phyloP scores from a whole-genome alignment of 1,139 yeast genomes.

The Entelexis sorbosivorans region DNA sequence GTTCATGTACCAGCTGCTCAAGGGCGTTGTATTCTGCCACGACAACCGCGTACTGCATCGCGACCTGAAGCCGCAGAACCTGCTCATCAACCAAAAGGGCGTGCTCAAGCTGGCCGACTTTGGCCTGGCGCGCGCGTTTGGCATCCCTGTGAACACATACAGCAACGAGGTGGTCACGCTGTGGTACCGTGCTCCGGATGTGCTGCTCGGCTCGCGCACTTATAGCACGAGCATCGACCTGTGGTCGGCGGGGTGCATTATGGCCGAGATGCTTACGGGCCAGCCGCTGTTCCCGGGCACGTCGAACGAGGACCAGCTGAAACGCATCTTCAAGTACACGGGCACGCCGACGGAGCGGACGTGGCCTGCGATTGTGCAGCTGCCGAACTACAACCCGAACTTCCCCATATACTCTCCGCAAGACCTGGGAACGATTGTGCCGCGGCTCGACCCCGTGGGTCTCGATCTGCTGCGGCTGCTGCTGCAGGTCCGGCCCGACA shows the following conservation, averaged over 20 bases:
- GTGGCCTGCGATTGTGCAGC: conserved; percentile 86
- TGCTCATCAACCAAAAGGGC: conserved; percentile 89
- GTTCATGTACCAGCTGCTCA: conserved; percentile 83
- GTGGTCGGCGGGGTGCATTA: conserved; percentile 97
- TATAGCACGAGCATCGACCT: conserved; percentile 94
- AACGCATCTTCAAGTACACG: conserved; percentile 79
- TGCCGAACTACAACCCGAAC: conserved; percentile 74
- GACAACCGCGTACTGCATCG: conserved; percentile 90
- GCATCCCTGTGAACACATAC: conserved; percentile 91
- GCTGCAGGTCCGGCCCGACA: conserved; percentile 86
- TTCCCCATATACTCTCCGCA: conserved; percentile 75
- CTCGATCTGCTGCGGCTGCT: conserved; percentile 65
- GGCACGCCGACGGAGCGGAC: conserved; percentile 93
- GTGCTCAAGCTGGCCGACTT: conserved; percentile 92
- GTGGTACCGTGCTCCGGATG: conserved; percentile 98
- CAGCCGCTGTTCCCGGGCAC: conserved; percentile 93
- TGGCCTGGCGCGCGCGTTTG: conserved; percentile 94
- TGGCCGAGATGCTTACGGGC: conserved; percentile 98
- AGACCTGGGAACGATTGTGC: conserved; percentile 66
- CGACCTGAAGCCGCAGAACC: conserved; percentile 91
- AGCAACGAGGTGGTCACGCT: conserved; percentile 96
- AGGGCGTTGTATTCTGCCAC: conserved; percentile 92
- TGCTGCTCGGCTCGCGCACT: conserved; percentile 83
- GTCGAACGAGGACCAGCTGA: conserved; percentile 87
- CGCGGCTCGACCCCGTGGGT: conserved; percentile 68